Evolutionary conservation across 768 basidiomycete genomes (phyloP).

Genomic region (Cyclocybe cylindracea): DNA sequence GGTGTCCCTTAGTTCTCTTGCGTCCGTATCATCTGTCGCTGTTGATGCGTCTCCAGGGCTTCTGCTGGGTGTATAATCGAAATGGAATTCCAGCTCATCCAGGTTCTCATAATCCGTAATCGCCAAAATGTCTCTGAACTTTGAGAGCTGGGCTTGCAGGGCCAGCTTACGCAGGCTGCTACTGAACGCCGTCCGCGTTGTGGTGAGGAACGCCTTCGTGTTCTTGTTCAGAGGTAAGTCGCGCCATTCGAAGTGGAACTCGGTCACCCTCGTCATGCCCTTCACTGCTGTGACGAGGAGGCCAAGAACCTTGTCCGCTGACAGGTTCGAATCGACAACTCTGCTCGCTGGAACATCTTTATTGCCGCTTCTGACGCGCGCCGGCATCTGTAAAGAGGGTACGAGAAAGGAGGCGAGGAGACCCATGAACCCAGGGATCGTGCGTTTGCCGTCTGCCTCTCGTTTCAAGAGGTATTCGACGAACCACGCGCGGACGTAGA

Average conservation of each 20-base stretch:
- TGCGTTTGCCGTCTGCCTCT: slow-evolving; percentile 12
- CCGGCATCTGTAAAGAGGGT: background rate
- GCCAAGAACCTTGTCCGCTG: slow-evolving; percentile 23
- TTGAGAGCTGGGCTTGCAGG: slow-evolving; percentile 31
- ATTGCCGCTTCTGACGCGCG: background rate
- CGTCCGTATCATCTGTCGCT: background rate
- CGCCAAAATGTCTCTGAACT: slow-evolving; percentile 29
- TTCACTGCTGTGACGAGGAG: slow-evolving; percentile 32
- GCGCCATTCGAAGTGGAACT: slow-evolving; percentile 38
- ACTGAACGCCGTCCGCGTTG: slow-evolving; percentile 27
- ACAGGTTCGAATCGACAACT: slow-evolving; percentile 2
- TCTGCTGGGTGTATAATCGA: slow-evolving; percentile 25
- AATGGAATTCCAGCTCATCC: slow-evolving; percentile 32
- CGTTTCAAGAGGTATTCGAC: slow-evolving; percentile 33
- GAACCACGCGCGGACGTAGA: slow-evolving; percentile 43
- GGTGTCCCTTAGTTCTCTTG: slow-evolving; percentile 18
- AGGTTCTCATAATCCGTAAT: slow-evolving; percentile 29
- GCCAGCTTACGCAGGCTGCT: slow-evolving; percentile 34
- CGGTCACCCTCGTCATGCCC: slow-evolving; percentile 33
- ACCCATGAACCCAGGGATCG: background rate
- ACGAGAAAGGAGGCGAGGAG: background rate
- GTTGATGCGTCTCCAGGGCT: background rate
- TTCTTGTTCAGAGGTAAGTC: slow-evolving; percentile 33
- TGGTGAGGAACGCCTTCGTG: slow-evolving; percentile 28
- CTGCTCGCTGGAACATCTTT: background rate